These are phyloP conservation scores for Prinsepia uniflora DNA, from an alignment of 306 rosid genomes.

Conservation along the genomic window DNA sequence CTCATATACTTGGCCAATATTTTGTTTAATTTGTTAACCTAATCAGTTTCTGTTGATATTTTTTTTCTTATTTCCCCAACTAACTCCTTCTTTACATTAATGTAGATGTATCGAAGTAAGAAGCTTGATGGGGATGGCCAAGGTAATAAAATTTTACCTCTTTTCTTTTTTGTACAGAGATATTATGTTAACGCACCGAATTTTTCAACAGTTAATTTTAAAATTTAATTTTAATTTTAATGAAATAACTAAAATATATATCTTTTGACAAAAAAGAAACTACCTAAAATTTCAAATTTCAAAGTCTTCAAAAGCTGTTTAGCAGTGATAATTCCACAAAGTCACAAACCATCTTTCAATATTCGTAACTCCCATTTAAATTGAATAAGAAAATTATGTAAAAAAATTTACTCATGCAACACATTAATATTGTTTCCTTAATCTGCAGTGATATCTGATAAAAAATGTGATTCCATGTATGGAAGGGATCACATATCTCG, in stretches of 20 bases:
- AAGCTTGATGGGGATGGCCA: conserved; percentile 81
- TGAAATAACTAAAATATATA: too few relatives aligned
- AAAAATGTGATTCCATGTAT: conserved; percentile 26
- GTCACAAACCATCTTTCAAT: too few relatives aligned
- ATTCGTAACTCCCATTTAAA: too few relatives aligned
- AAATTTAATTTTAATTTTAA: too few relatives aligned
- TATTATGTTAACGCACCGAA: too few relatives aligned
- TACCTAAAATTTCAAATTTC: too few relatives aligned
- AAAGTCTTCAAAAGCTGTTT: too few relatives aligned
- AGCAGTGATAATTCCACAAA: too few relatives aligned
- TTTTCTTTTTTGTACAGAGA: background rate
- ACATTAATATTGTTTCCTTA: background rate
- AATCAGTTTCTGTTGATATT: background rate
- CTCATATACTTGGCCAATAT: too few relatives aligned
- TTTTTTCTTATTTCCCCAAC: background rate
- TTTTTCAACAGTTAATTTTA: too few relatives aligned
- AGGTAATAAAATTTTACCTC: conserved; percentile 38
- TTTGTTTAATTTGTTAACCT: background rate
- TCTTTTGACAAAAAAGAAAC: too few relatives aligned
- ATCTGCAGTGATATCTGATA: conserved; percentile 44
- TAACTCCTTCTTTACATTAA: background rate
- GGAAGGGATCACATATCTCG: conserved; percentile 46
- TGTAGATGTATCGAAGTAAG: conserved; percentile 87
- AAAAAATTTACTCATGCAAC: background rate
- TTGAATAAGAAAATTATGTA: background rate